Base-by-base conservation (phyloP, 2,329 filamentous ascomycete genomes). In the Epichloe baconii region DNA sequence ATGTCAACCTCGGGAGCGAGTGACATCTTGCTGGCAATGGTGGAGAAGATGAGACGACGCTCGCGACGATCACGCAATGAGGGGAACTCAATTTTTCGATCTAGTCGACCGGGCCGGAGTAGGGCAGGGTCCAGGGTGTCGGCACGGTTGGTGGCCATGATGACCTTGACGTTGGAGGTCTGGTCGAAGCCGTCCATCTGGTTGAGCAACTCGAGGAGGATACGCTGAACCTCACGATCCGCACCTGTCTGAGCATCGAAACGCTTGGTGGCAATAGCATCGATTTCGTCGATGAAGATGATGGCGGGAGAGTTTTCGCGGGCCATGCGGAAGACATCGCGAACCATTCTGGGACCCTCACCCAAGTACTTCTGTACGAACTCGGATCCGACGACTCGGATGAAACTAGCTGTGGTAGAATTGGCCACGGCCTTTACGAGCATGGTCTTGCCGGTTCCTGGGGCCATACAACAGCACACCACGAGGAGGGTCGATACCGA, bases 171-270 rank as follows among this genome's bases (percentile, higher is more conserved):
- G 70, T 98, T 98, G 67, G 88, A 87, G 0, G 89, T 95, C 71
- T 98, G 93, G 69, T 98, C 93, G 74, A 98, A 98, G 58, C 93
- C 93, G 67, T 98, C 93, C 93, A 98, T 98, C 72, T 98, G 93
- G 74, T 98, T 98, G 57, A 98, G 83, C 59, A 98, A 75, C 69
- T 98, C 93, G 54, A 98, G 83, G 53, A 98, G 76, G 64, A 98
- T 98, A 78, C 93, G 91, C 74, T 98, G 93, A 15, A 98, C 93
- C 71, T 98, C 93, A 72, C 93, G 83, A 66, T 98, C 93, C 58
- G 93, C 93, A 68, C 93, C 93, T 4, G 93, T 98, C 71, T 98
- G 93, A 23, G 93, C 93, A 66, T 98, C 93, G 71, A 98, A 98
- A 69, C 93, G 91, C 75, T 98, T 98, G 41, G 93, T 98, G 54